phyloP scores from a whole-genome alignment of 352 stramenopile species.

The Globisporangium uncinulatum region DNA sequence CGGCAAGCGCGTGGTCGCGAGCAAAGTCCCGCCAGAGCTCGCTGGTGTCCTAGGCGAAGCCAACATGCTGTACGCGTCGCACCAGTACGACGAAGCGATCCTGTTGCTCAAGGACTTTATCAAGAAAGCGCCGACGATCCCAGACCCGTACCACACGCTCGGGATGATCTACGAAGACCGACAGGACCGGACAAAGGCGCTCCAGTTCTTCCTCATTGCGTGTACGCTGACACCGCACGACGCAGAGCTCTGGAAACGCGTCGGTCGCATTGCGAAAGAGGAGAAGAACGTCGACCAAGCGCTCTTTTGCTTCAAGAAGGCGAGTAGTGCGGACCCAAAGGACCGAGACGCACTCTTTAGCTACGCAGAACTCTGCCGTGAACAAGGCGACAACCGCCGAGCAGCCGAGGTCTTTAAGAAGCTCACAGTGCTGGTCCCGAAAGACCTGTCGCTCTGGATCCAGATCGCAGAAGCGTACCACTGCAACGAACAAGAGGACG shows the following conservation, averaged over 20 bases:
- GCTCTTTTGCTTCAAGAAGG: conserved; percentile 84
- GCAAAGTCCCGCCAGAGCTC: conserved; percentile 74
- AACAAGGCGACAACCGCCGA: conserved; percentile 71
- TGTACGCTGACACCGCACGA: conserved; percentile 79
- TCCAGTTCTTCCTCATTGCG: conserved; percentile 85
- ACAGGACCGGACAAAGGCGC: conserved; percentile 69
- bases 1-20: conserved; percentile 58
- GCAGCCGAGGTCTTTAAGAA: conserved; percentile 83
- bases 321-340: conserved; percentile 70
- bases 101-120: conserved; percentile 83
- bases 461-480: conserved; percentile 85
- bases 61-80: conserved; percentile 84
- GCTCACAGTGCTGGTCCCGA: conserved; percentile 56
- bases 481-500: conserved; percentile 82
- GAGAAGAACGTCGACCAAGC: conserved; percentile 84
- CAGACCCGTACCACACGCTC: conserved; percentile 82
- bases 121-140: conserved; percentile 84
- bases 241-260: conserved; percentile 80
- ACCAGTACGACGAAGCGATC: conserved; percentile 82
- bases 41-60: conserved; percentile 74
- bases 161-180: conserved; percentile 87
- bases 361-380: conserved; percentile 72
- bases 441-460: conserved; percentile 82
- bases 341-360: conserved; percentile 80
- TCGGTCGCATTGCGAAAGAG: conserved; percentile 81